phyloP scores from a whole-genome alignment of 208 protist species.

The Zelonia costaricensis region DNA sequence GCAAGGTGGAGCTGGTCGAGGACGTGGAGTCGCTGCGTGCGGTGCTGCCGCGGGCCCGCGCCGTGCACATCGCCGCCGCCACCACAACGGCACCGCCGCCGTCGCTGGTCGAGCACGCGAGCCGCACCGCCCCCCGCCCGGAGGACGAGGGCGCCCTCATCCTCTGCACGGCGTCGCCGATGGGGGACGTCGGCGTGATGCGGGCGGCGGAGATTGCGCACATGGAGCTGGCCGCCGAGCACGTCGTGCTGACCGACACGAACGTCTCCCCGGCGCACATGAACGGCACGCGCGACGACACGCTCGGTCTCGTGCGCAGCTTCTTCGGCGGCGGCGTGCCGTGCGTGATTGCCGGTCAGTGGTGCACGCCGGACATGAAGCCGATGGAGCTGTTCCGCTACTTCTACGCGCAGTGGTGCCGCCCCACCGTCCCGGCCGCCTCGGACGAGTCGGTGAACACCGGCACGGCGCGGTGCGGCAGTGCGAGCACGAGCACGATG shows the following conservation, averaged over 20 bases:
- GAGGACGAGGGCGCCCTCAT: constrained; percentile 31
- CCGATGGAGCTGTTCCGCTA: constrained; percentile 68
- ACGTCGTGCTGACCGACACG: constrained; percentile 80
- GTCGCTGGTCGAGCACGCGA: constrained; percentile 1
- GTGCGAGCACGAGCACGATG: not conserved
- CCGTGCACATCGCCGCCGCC: constrained; percentile 36
- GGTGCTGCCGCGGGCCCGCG: constrained; percentile 42
- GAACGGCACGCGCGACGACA: constrained; percentile 52
- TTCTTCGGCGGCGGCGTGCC: constrained; percentile 78
- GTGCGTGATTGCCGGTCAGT: constrained; percentile 80
- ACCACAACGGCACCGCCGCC: constrained; percentile 19
- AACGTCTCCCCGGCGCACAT: constrained; percentile 62
- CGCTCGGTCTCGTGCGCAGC: constrained; percentile 62
- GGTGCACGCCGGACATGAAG: constrained; percentile 91
- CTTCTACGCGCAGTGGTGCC: constrained; percentile 71
- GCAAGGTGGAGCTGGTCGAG: constrained; percentile 50
- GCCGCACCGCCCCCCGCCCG: constrained; percentile 8
- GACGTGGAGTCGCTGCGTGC: constrained; percentile 49
- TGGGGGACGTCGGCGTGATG: constrained; percentile 51
- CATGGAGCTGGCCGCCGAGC: constrained; percentile 84
- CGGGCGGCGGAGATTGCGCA: constrained; percentile 66
- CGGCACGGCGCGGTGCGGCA: not conserved
- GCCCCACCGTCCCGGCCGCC: constrained; percentile 9
- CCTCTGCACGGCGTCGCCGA: constrained; percentile 17
- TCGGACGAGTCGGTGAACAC: constrained; percentile 2